phyloP scores from a whole-genome alignment of 768 basidiomycete genomes.

The Atractiella rhizophila region DNA sequence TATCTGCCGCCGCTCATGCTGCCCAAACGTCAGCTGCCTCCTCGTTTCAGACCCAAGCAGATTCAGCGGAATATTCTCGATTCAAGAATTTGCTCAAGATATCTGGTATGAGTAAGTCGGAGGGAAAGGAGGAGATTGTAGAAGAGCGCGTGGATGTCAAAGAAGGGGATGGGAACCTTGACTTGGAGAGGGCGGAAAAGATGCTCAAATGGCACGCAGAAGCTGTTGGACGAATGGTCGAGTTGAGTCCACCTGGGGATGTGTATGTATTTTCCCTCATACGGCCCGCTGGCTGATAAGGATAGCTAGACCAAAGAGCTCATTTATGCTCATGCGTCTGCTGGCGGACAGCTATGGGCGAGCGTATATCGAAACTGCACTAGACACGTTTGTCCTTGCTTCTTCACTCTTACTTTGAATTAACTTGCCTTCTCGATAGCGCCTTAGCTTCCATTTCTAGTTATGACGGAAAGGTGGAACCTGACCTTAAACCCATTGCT shows the following conservation, averaged over 20 bases:
- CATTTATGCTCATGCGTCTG: constrained; percentile 52
- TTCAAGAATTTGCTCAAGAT: constrained; percentile 30
- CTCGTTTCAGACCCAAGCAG: constrained; percentile 15
- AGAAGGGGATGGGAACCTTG: constrained; percentile 61
- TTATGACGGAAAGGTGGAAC: constrained; percentile 52
- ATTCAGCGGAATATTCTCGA: constrained; percentile 9
- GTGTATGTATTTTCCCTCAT: constrained; percentile 34
- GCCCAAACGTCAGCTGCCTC: constrained; percentile 26
- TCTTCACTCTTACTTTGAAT: not conserved
- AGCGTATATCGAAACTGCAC: constrained; percentile 66
- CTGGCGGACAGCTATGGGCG: constrained; percentile 62
- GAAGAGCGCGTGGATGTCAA: constrained; percentile 38
- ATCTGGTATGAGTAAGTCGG: constrained; percentile 25
- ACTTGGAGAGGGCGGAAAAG: constrained; percentile 49
- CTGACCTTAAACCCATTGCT: constrained; percentile 40
- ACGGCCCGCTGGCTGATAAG: too few species aligned
- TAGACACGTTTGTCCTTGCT: constrained; percentile 54
- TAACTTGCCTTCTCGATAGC: constrained; percentile 23
- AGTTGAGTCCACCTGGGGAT: constrained; percentile 54
- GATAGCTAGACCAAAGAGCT: constrained; percentile 49
- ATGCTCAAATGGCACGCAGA: constrained; percentile 98
- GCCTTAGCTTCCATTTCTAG: constrained; percentile 44
- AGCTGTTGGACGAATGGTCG: constrained; percentile 77
- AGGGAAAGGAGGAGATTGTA: constrained; percentile 26
- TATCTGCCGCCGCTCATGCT: constrained; percentile 48